Evolutionary conservation across 2,329 filamentous ascomycete genomes (phyloP).

Genomic region (Coniochaeta sp.): DNA sequence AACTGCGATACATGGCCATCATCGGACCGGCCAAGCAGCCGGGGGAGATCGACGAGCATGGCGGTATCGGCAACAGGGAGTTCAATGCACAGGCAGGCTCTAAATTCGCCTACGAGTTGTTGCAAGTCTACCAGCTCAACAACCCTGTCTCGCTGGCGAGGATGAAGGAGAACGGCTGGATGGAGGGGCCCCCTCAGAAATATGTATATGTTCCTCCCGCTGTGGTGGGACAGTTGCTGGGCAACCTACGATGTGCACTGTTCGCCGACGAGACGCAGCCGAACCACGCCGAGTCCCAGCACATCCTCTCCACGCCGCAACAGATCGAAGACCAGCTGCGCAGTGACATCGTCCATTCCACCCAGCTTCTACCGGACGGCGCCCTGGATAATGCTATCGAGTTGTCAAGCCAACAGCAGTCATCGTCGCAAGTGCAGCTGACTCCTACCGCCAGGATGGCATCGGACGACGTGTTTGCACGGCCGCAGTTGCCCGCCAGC

Average conservation of each 20-base stretch:
- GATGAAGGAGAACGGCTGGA: constrained; percentile 49
- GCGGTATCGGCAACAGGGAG: constrained; percentile 42
- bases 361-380: constrained; percentile 11
- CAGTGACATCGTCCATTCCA: constrained; percentile 30
- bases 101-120: constrained; percentile 44
- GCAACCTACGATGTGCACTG: constrained; percentile 47
- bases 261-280: constrained; percentile 26
- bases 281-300: constrained; percentile 7
- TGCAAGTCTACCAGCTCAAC: constrained; percentile 55
- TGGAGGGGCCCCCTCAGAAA: constrained; percentile 39
- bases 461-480: not conserved
- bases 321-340: constrained; percentile 44
- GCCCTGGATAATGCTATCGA: not conserved
- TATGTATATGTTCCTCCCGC: constrained; percentile 50
- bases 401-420: constrained; percentile 4
- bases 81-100: constrained; percentile 37
- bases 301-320: constrained; percentile 34
- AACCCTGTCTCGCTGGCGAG: constrained; percentile 44
- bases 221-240: constrained; percentile 48
- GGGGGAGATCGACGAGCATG: constrained; percentile 35
- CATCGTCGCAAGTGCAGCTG: not conserved
- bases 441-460: not conserved
- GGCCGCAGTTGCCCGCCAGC: not conserved
- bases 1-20: constrained; percentile 52
- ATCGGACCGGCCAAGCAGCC: constrained; percentile 39